Percentiles rank a stretch among this genome's conserved stretches.
Conservation (phyloP, 129 eudicot genomes). For the Deinandra increscens region DNA sequence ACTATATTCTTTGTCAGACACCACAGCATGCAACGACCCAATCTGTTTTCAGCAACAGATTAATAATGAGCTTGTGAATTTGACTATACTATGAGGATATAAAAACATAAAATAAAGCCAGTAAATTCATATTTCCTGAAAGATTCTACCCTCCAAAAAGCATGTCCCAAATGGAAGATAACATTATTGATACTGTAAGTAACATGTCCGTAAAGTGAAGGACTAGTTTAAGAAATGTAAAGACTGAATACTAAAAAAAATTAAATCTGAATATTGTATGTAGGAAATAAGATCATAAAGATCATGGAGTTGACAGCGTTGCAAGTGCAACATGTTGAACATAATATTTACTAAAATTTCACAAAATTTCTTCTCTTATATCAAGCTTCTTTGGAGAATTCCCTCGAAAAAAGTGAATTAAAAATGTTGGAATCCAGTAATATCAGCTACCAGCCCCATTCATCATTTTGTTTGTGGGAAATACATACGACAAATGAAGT, state of each 20-base stretch:
- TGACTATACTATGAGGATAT: conserved; percentile 7
- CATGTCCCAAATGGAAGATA: conserved; percentile 14
- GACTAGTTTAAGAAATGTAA: background rate
- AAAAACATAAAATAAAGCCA: conserved; percentile 8
- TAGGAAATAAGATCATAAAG: background rate
- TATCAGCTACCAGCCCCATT: conserved; percentile 1
- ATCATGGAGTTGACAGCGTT: conserved; percentile 11
- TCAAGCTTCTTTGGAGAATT: conserved; percentile 1
- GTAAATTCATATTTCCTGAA: background rate
- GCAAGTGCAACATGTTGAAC: background rate
- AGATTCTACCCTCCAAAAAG: background rate
- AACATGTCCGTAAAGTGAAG: background rate
- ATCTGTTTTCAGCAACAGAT: conserved; percentile 48
- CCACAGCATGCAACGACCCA: conserved; percentile 73
- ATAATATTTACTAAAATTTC: background rate
- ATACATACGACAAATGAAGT: background rate
- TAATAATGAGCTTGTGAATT: conserved; percentile 13
- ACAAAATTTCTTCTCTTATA: background rate
- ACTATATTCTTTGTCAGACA: conserved; percentile 85
- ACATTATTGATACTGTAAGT: conserved; percentile 5
- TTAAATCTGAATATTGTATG: background rate
- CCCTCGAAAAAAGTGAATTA: background rate
- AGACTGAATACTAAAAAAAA: background rate
- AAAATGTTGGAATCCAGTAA: background rate
- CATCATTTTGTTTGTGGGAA: background rate